Base-by-base conservation (phyloP, 768 basidiomycete genomes). In the Tricholoma furcatifolium region DNA sequence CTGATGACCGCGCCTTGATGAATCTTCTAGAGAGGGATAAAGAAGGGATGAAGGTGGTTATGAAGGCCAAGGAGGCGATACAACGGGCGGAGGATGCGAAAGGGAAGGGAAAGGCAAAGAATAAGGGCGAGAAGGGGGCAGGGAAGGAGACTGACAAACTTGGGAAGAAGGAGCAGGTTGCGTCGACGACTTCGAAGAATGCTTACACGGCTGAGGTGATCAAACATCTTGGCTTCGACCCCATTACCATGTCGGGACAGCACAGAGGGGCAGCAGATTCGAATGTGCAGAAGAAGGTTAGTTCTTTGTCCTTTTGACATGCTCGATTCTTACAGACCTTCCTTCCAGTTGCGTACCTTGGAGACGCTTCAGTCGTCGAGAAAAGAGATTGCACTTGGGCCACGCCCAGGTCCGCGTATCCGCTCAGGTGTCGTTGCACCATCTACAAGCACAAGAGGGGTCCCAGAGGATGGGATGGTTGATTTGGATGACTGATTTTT, bases 201-300 rank as follows among this genome's bases (percentile, higher is more conserved):
- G 77, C 81, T 2, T 93, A 87, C 65, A 84, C 85, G 35, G 83
- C 85, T 0, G 73, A 74, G 45, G 66, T 88, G 20, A 82, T 93
- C 62, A 85, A 85, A 62, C 74, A 79, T 4, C 73, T 93, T 3
- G 91, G 91, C 2, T 93, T 93, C 54, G 88, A 93, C 67, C 91
- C 91, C 21, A 81, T 83, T 2, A 62, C 74, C 7, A 85, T 83
- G 61, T 66, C 71, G 39, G 82, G 82, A 1, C 76, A 73, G 36
- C 69, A 70, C 36, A 74, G 72, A 52, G 59, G 57, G 20, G 70
- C 72, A 18, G 47, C 47, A 32, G 70, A 77, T 43, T 61, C 67
- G 8, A 71, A 68, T 10, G 66, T 78, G 18, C 76, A 81, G 65
- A 76, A 78, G 53, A 88, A 91, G 80, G 89, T 88, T 38, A 23